phyloP scores from a whole-genome alignment of 31 red algal genomes.

The Asparagopsis taxiformis region DNA sequence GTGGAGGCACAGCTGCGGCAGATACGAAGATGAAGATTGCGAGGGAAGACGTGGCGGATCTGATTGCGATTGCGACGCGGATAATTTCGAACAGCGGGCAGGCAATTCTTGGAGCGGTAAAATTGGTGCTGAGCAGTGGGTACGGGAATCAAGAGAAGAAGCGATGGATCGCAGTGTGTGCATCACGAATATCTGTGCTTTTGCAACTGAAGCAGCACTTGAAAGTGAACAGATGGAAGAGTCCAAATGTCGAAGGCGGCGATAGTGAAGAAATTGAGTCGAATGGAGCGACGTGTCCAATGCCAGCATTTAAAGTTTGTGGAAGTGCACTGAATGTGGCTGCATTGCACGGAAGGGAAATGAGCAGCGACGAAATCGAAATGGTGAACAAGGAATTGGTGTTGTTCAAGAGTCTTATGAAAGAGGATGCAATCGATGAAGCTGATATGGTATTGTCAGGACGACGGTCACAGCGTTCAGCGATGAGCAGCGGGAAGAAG shows the following conservation, averaged over 20 bases:
- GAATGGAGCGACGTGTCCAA: background rate
- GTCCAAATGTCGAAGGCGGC: constrained; percentile 9
- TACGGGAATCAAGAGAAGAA: constrained; percentile 13
- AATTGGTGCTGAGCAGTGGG: constrained; percentile 8
- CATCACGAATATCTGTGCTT: constrained; percentile 42
- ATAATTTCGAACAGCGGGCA: constrained; percentile 73
- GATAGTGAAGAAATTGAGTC: constrained; percentile 2
- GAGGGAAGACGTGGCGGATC: constrained; percentile 57
- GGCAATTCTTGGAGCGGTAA: constrained; percentile 38
- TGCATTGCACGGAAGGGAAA: background rate
- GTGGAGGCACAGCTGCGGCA: constrained; percentile 73
- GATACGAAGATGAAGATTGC: constrained; percentile 60
- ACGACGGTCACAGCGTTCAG: background rate
- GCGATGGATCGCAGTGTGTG: constrained; percentile 17
- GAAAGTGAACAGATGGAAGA: constrained; percentile 47
- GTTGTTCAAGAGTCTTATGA: constrained; percentile 36
- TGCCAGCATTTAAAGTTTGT: constrained; percentile 29
- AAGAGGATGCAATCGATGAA: constrained; percentile 70
- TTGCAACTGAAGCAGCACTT: constrained; percentile 59
- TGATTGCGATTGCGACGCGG: constrained; percentile 42
- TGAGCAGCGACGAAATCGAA: background rate
- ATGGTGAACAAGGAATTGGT: background rate
- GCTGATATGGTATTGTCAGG: constrained; percentile 17
- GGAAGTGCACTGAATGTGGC: background rate
- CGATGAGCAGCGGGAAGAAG: no score